These are phyloP conservation scores for Russula vinacea DNA, from an alignment of 768 basidiomycete genomes.

Conservation along the genomic window DNA sequence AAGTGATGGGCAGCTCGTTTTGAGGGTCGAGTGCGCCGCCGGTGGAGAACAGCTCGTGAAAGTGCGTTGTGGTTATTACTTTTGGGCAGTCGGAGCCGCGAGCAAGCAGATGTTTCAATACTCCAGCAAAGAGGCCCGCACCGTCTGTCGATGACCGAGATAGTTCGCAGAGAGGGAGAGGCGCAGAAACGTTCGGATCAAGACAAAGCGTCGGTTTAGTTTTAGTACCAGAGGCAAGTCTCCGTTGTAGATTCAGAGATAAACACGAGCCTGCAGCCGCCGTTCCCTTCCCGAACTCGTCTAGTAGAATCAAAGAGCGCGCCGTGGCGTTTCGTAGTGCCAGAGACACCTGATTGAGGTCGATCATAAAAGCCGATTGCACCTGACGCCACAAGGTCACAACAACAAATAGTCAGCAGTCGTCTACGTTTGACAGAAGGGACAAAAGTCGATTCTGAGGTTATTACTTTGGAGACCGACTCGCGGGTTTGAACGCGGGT, in stretches of 20 bases:
- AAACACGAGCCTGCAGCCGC: constrained; percentile 65
- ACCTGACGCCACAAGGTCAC: constrained; percentile 42
- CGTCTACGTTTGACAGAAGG: constrained; percentile 1
- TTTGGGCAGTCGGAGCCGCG: constrained; percentile 73
- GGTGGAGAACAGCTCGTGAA: constrained; percentile 83
- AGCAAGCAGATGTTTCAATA: constrained; percentile 69
- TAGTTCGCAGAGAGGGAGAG: not conserved
- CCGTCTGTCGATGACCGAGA: constrained; percentile 58
- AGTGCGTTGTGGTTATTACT: constrained; percentile 83
- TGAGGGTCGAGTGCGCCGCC: constrained; percentile 51
- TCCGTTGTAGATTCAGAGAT: constrained; percentile 22
- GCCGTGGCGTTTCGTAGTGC: constrained; percentile 82
- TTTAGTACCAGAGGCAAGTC: constrained; percentile 27
- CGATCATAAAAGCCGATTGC: constrained; percentile 97
- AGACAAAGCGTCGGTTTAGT: not conserved
- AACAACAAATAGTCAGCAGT: not conserved
- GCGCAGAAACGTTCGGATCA: not conserved
- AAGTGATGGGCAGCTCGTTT: constrained; percentile 56
- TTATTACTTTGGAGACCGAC: constrained; percentile 82
- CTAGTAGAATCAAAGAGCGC: constrained; percentile 84
- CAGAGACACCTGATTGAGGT: constrained; percentile 86
- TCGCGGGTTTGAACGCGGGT: constrained; percentile 91
- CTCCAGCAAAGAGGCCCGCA: constrained; percentile 87
- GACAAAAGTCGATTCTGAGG: not conserved
- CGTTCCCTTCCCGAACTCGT: constrained; percentile 97